These are phyloP conservation scores for Boletus hoseneyae DNA, from an alignment of 1,284 basidiomycete genomes.

Conservation along the genomic window DNA sequence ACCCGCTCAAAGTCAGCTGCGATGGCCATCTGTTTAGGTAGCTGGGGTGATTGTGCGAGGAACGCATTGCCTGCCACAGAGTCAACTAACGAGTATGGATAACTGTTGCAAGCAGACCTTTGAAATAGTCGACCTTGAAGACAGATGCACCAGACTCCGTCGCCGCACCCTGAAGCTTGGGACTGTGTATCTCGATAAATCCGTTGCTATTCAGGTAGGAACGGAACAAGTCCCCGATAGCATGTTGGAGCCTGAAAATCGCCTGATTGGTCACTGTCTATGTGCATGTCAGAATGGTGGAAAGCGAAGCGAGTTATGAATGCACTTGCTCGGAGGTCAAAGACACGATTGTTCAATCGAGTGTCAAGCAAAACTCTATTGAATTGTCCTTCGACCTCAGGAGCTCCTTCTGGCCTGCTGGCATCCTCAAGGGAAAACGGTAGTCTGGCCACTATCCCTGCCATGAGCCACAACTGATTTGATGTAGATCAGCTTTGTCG, in stretches of 20 bases:
- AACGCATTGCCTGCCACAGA: conserved; percentile 69
- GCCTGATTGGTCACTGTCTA: conserved; percentile 96
- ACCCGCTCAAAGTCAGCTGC: conserved; percentile 98
- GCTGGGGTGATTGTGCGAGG: conserved; percentile 95
- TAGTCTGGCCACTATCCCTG: conserved; percentile 73
- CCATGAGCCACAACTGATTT: conserved; percentile 73
- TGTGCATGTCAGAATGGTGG: conserved; percentile 11
- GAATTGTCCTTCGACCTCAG: conserved; percentile 66
- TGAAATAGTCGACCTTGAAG: conserved; percentile 98
- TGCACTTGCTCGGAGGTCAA: conserved; percentile 84
- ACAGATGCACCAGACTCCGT: conserved; percentile 97
- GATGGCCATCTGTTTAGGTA: conserved; percentile 99
- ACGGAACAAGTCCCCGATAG: conserved; percentile 87
- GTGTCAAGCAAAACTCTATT: conserved; percentile 86
- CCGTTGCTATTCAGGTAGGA: conserved; percentile 74
- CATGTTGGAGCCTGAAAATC: conserved; percentile 91
- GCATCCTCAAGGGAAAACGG: conserved; percentile 97
- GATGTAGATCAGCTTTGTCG: conserved; percentile 4
- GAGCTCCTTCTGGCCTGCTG: conserved; percentile 76
- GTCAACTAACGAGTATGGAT: conserved; percentile 8
- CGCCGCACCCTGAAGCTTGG: conserved; percentile 95
- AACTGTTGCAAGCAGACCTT: conserved; percentile 53
- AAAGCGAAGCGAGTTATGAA: neutral
- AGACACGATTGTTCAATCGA: conserved; percentile 90
- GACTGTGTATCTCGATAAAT: conserved; percentile 96